Evolutionary conservation across 2,329 filamentous ascomycete genomes (phyloP), one percentile per base, ranked within the genome.

Genomic region (Fusarium tanahbumbuense): DNA sequence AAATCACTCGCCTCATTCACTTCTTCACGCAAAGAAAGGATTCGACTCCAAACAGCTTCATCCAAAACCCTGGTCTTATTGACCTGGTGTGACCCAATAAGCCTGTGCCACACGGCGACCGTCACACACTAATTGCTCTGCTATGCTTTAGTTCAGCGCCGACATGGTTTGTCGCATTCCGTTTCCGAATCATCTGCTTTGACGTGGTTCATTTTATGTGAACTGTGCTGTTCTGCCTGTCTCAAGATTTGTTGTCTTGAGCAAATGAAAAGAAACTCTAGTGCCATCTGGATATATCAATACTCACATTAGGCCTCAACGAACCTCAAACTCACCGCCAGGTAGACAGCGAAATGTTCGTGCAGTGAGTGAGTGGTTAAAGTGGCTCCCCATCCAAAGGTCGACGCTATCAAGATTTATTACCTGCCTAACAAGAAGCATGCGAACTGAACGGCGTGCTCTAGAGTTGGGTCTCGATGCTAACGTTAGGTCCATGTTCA

Each of bases 101-200:
- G 72, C 73, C 73, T 55, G 60, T 73, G 73, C 73, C 73, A 75
- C 73, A 75, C 68, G 61, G 64, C 62, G 56, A 63, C 47, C 48
- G 56, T 66, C 60, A 65, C 62, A 67, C 68, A 67, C 67, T 73
- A 70, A 68, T 49, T 60, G 37, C 37, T 55, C 55, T 61, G 47
- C 42, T 60, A 45, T 60, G 40, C 48, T 66, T 52, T 66, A 66
- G 63, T 48, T 49, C n/a, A 30, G 46, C 49, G 50, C 65, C 49
- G 25, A 48, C 60, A 62, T 62, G 46, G 63, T 54, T 44, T 58
- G 54, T 56, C 50, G 25, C 53, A 47, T 66, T 70, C 59, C 57
- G 20, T 50, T 64, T 68, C 48, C 67, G 58, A 68, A 67, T 61
- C 67, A 70, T 57, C 63, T 70, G 42, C 57, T 68, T 70, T 59